Conservation (phyloP, 345 rosid species). For the Sonneratia caseolaris region DNA sequence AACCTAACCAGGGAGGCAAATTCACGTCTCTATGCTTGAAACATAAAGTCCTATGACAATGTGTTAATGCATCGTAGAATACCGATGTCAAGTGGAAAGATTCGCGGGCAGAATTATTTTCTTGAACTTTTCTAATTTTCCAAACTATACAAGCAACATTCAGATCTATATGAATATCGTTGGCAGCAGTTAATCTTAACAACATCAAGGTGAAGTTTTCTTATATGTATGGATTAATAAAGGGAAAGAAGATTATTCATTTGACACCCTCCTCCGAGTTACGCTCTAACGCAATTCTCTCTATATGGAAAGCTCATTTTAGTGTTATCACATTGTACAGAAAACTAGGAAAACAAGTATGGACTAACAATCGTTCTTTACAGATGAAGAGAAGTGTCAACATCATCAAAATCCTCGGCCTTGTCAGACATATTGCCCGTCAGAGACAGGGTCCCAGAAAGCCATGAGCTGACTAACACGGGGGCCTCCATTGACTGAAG, state of each 20-base stretch:
- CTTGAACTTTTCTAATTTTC: too few species aligned
- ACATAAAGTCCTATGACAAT: too few species aligned
- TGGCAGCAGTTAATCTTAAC: background rate
- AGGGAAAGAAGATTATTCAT: too few species aligned
- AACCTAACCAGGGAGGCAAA: too few species aligned
- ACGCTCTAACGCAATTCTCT: too few species aligned
- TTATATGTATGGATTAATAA: too few species aligned
- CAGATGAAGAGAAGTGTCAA: constrained; percentile 76
- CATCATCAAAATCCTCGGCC: constrained; percentile 15
- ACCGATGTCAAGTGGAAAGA: background rate
- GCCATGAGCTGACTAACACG: constrained; percentile 7
- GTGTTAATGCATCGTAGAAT: too few species aligned
- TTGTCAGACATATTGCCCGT: background rate
- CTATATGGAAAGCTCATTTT: background rate
- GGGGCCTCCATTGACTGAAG: constrained; percentile 15
- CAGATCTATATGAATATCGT: too few species aligned
- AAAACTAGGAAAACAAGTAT: background rate
- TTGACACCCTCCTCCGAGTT: too few species aligned
- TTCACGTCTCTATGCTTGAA: too few species aligned
- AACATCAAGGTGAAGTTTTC: background rate
- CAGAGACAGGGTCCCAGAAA: constrained; percentile 4
- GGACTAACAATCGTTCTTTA: constrained; percentile 11
- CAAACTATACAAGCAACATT: too few species aligned
- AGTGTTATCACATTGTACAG: background rate
- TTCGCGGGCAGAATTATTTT: too few species aligned